A percentile compares a stretch with the other conserved stretches of the same genome.
These are phyloP conservation scores for Alternaria novae-zelandiae DNA, from an alignment of 2,329 filamentous ascomycete species.

Conservation along the genomic window DNA sequence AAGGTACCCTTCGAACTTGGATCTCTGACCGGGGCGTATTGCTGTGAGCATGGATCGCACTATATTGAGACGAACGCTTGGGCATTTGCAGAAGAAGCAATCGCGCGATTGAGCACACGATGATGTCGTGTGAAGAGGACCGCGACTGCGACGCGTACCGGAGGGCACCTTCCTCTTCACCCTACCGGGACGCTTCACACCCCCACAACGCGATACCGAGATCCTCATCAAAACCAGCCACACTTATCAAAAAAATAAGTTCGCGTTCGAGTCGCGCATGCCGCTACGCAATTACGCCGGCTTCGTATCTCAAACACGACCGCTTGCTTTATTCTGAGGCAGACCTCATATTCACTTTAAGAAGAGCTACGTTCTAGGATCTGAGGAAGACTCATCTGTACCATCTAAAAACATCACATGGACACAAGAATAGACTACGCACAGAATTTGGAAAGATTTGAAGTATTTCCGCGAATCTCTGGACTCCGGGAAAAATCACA, in stretches of 20 bases:
- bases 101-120: too few relatives aligned
- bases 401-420: fast-evolving
- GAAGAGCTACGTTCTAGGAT: not conserved
- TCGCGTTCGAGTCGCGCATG: not conserved
- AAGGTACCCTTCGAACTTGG: too few relatives aligned
- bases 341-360: fast-evolving
- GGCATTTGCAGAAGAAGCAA: too few relatives aligned
- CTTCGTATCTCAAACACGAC: not conserved
- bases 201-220: not conserved
- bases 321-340: fast-evolving
- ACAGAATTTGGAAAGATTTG: not conserved
- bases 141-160: not conserved
- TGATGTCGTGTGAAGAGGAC: too few relatives aligned
- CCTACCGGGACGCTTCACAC: not conserved
- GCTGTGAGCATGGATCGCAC: too few relatives aligned
- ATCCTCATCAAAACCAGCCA: not conserved
- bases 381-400: fast-evolving
- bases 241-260: not conserved
- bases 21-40: too few relatives aligned
- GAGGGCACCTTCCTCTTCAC: not conserved
- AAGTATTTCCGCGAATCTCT: not conserved
- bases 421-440: not conserved
- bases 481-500: too few relatives aligned
- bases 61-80: too few relatives aligned
- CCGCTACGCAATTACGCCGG: not conserved